Evolutionary conservation across 2,329 filamentous ascomycete genomes (phyloP).

Genomic region (Diaporthe citri): DNA sequence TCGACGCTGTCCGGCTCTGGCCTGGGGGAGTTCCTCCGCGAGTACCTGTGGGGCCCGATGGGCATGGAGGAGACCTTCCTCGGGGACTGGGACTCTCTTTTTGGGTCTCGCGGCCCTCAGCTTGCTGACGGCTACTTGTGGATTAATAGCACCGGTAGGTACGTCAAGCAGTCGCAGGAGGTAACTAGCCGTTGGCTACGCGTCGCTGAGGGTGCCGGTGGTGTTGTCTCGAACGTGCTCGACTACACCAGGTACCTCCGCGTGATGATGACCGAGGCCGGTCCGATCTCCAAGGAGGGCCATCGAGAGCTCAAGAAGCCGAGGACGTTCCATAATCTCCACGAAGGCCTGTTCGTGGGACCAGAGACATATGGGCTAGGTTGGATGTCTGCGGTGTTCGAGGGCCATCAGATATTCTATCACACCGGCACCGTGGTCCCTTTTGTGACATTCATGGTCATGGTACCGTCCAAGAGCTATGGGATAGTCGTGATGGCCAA

Average conservation of each 20-base stretch:
- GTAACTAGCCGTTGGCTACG: slow-evolving; percentile 40
- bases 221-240: slow-evolving; percentile 54
- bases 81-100: slow-evolving; percentile 48
- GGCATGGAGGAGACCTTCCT: slow-evolving; percentile 60
- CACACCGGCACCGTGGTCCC: slow-evolving; percentile 37
- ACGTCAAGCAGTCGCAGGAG: slow-evolving; percentile 43
- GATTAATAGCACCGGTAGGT: slow-evolving; percentile 45
- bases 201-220: slow-evolving; percentile 57
- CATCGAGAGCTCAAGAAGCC: slow-evolving; percentile 46
- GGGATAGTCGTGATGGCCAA: slow-evolving; percentile 41
- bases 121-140: slow-evolving; percentile 55
- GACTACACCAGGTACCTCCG: slow-evolving; percentile 54
- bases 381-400: slow-evolving; percentile 39
- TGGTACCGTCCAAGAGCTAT: slow-evolving; percentile 39
- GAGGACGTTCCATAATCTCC: slow-evolving; percentile 25
- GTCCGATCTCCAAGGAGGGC: slow-evolving; percentile 46
- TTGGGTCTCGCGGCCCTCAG: not conserved
- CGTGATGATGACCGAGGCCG: slow-evolving; percentile 48
- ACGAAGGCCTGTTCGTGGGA: slow-evolving; percentile 26
- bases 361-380: slow-evolving; percentile 38
- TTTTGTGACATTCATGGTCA: slow-evolving; percentile 41
- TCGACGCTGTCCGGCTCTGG: slow-evolving; percentile 54
- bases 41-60: slow-evolving; percentile 59
- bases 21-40: slow-evolving; percentile 56
- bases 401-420: slow-evolving; percentile 39